Evolutionary conservation across 768 basidiomycete genomes (phyloP), one percentile per base, ranked within the genome.

Genomic region (Boletus sp.): DNA sequence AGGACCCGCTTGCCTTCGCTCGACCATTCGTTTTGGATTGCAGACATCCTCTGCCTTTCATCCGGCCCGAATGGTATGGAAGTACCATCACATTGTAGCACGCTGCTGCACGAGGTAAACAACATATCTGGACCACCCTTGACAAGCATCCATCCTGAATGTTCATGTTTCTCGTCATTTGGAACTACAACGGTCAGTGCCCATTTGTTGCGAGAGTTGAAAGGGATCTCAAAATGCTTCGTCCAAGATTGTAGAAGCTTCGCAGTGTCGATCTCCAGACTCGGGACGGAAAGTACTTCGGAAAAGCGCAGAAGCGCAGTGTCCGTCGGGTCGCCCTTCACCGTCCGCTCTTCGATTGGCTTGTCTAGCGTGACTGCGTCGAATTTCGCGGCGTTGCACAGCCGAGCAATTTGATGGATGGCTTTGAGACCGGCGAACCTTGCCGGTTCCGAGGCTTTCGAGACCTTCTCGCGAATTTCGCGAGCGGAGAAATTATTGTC

Each of bases 61-160:
- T 50, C 45, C 14, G 54, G 45, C 17, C 70, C 70, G 37, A 78
- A 67, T 1, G 74, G 71, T 8, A 73, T 47, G 5, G 69, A 55
- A 11, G 66, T 61, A 4, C 76, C 76, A 49, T 74, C 69, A 1
- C 69, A 50, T 18, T 64, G 62, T 36, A 76, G 50, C 48, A 74
- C 73, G 8, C 33, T 56, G 7, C 67, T 72, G 59, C 80, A 81
- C 7, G 67, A 66, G 3, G 63, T 64, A 45, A 82, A 75, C 17
- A 83, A 70, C 3, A 82, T 71, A 54, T 86, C 85, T 0, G 85
- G 85, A 2, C 81, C 84, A 33, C 83, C 84, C 64, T 85, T 85
- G 67, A 79, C 73, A 52, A 82, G 68, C 52, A 85, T 71, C 64
- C 77, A 69, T 12, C 64, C 55, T 30, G 54, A n/a, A 15, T 24